Evolutionary conservation across 768 basidiomycete species (phyloP), one percentile per base, ranked within the genome.

Genomic region (Udeniomyces megalosporus): DNA sequence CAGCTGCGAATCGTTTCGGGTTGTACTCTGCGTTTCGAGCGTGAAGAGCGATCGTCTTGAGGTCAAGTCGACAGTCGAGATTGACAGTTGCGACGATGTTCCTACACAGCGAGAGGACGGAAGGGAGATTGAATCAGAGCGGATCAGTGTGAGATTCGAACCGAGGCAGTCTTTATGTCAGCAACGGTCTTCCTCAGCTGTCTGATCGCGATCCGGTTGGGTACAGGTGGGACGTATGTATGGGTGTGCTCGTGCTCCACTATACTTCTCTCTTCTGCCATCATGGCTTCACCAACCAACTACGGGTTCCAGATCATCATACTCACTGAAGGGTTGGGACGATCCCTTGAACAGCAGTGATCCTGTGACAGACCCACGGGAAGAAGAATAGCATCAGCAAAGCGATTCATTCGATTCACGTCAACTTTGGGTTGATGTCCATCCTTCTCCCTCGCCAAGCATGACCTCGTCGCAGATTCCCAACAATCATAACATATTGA

Each of bases 1-100:
- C 95, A 65, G 95, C 95, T 69, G 93, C 95, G 79, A 99, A 99
- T 85, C 95, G 95, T 95, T 99, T 96, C 55, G 95, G 95, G 73
- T 97, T 97, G 75, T 99, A 99, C 77, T 99, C 95, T 34, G 95
- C 95, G 74, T 99, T 99, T 64, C 95, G 81, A 2, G 95, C 95
- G 69, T 99, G 93, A 63, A 97, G 76, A 11, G 95, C 93, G 64
- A 97, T 99, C 58, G 95, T 97, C 81, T 99, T 99, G 59, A 99
- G 78, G 74, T 97, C 95, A 53, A 99, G 79, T 45, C 92, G 82
- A 67, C 92, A 96, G 74, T 95, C 93, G 29, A 99, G 81, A 71
- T 96, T 97, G 74, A 97, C 93, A 6, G 95, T 99, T 5, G 95
- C 93, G 68, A 99, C 95, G 65, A 97, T 97, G 76, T 97, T 99